Evolutionary conservation across 148 eudicot genomes (phyloP).

Genomic region (Heliosperma pusillum): DNA sequence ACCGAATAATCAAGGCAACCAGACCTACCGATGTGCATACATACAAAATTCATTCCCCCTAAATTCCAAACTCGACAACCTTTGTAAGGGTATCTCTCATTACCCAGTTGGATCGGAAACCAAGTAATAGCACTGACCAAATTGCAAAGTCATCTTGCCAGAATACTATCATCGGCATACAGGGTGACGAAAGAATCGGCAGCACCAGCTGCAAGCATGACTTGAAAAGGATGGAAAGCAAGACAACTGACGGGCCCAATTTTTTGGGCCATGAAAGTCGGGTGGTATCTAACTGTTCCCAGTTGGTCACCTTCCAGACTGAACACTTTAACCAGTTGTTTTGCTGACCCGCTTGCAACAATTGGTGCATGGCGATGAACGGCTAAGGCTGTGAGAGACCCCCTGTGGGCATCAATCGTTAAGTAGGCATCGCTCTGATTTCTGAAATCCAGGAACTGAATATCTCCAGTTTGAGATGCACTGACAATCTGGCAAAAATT

Average conservation of each 20-base stretch:
- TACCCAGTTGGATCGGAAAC: too few species aligned
- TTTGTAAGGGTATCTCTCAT: too few species aligned
- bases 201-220: slow-evolving; percentile 86
- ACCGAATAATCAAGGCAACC: too few species aligned
- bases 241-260: slow-evolving; percentile 92
- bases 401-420: slow-evolving; percentile 77
- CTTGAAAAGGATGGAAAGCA: slow-evolving; percentile 84
- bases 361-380: slow-evolving; percentile 91
- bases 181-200: slow-evolving; percentile 84
- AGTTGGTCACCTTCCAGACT: slow-evolving; percentile 74
- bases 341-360: slow-evolving; percentile 94
- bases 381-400: slow-evolving; percentile 85
- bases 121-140: slow-evolving; percentile 3
- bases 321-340: slow-evolving; percentile 73
- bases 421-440: slow-evolving; percentile 49
- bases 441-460: slow-evolving; percentile 89
- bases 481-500: slow-evolving; percentile 66
- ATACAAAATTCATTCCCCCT: neutral
- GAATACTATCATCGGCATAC: slow-evolving; percentile 69
- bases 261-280: slow-evolving; percentile 92
- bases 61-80: neutral
- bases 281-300: slow-evolving; percentile 65
- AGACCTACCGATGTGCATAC: neutral
- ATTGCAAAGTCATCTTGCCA: slow-evolving; percentile 37
- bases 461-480: slow-evolving; percentile 95